Evolutionary conservation across 2,329 filamentous ascomycete species (phyloP).

Genomic region (Botrytis porri): DNA sequence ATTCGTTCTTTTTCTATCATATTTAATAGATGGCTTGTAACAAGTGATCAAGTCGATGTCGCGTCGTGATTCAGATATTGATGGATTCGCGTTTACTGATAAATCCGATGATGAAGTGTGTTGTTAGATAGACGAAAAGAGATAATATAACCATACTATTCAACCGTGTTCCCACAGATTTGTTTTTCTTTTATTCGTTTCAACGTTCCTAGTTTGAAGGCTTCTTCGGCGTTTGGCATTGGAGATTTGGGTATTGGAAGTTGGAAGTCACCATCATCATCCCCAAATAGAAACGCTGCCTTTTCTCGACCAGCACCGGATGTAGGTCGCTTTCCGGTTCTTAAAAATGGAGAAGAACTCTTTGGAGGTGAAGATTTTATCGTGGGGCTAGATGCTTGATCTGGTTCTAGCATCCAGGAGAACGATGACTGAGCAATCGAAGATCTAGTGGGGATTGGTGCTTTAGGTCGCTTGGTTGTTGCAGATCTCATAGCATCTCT

Average conservation of each 20-base stretch:
- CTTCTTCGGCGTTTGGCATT: conserved; percentile 31
- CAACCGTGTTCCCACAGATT: background rate
- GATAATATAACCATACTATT: background rate
- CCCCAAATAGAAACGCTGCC: conserved; percentile 39
- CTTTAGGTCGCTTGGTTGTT: conserved; percentile 31
- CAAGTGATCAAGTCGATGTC: conserved; percentile 1
- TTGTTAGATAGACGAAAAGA: background rate
- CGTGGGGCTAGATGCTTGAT: conserved; percentile 26
- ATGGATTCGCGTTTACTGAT: background rate
- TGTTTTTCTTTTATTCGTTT: conserved; percentile 26
- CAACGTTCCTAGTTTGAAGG: conserved; percentile 35
- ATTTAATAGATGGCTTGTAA: conserved; percentile 10
- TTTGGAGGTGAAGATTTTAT: conserved; percentile 31
- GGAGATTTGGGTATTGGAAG: conserved; percentile 19
- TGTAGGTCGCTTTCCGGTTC: conserved; percentile 30
- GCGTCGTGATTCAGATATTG: background rate
- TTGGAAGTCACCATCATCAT: conserved; percentile 31
- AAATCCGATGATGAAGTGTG: background rate
- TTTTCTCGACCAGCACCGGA: conserved; percentile 36
- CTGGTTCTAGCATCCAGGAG: conserved; percentile 70
- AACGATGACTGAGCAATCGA: conserved; percentile 72
- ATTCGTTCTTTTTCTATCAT: conserved; percentile 16
- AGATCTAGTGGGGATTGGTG: conserved; percentile 58
- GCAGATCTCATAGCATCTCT: conserved; percentile 18
- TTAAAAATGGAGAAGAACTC: conserved; percentile 34